These are phyloP conservation scores for Vitis hybrid DNA, from an alignment of 177 flowering plant species.

Conservation along the genomic window DNA sequence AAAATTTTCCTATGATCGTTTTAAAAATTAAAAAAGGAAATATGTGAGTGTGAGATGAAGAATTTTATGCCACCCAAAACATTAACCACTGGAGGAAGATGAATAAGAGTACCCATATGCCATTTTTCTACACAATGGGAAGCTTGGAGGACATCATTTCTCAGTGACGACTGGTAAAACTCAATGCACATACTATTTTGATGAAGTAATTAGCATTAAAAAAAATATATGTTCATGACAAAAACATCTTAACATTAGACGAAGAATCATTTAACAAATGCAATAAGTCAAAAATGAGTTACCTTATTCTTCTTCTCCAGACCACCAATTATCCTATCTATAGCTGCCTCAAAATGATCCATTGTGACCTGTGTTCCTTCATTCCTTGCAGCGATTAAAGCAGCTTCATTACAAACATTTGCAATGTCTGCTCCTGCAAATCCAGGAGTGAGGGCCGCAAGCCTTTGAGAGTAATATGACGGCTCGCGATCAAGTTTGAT, in stretches of 20 bases:
- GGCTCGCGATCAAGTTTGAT: constrained; percentile 80
- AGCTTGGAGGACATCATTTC: neutral
- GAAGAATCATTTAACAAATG: neutral
- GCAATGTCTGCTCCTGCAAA: constrained; percentile 98
- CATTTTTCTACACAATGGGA: neutral
- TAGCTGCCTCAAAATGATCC: constrained; percentile 86
- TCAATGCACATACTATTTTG: neutral
- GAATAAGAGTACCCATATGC: neutral
- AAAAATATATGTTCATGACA: neutral
- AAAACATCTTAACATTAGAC: neutral
- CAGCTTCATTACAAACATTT: constrained; percentile 89
- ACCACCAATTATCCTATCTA: constrained; percentile 84
- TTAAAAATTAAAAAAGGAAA: neutral
- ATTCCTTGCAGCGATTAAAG: constrained; percentile 72
- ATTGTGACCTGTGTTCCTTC: constrained; percentile 51
- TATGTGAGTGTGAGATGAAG: neutral
- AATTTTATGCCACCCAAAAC: neutral
- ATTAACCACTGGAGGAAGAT: neutral
- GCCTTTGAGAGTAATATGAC: constrained; percentile 72
- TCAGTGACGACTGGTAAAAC: neutral
- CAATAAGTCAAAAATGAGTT: neutral
- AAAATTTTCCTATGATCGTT: no score
- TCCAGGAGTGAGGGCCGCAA: constrained; percentile 91
- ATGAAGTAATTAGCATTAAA: neutral
- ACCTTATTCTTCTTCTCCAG: constrained; percentile 91